These are phyloP conservation scores for Trapa incisa DNA, from an alignment of 345 rosid species.

Conservation along the genomic window DNA sequence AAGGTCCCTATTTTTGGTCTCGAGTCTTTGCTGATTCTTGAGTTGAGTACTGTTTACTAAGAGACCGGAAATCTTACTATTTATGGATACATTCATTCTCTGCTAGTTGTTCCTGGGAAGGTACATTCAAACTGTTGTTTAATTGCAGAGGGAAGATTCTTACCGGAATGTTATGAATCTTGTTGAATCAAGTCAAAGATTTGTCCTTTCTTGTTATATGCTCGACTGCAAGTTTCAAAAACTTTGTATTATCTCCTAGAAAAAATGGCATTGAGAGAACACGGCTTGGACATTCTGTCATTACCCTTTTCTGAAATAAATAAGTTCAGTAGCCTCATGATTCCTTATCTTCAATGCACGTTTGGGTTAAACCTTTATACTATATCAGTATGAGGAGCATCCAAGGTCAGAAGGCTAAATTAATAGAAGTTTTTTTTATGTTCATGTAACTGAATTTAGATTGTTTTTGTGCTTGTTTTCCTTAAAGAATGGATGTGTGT, in stretches of 20 bases:
- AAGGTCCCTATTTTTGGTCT: slow-evolving; percentile 25
- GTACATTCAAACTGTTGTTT: neutral
- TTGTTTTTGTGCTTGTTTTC: neutral
- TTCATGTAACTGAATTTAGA: neutral
- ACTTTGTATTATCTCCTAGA: neutral
- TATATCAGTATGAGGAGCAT: neutral
- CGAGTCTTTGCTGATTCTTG: neutral
- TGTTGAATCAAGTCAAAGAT: neutral
- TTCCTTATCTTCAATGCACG: neutral
- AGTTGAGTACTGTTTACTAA: neutral
- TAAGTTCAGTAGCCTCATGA: neutral
- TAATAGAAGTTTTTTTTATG: neutral
- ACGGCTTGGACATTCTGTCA: neutral
- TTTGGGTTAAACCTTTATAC: neutral
- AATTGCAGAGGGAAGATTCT: neutral
- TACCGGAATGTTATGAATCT: neutral
- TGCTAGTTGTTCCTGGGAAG: neutral
- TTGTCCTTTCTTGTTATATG: neutral
- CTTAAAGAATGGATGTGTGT: neutral
- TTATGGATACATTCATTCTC: neutral
- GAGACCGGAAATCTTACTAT: neutral
- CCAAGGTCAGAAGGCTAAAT: neutral
- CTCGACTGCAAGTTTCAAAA: neutral
- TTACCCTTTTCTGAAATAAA: neutral
- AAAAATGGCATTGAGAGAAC: neutral